Evolutionary conservation across 805 yeast genomes (phyloP).

Genomic region (Spencermartinsiella europaea): DNA sequence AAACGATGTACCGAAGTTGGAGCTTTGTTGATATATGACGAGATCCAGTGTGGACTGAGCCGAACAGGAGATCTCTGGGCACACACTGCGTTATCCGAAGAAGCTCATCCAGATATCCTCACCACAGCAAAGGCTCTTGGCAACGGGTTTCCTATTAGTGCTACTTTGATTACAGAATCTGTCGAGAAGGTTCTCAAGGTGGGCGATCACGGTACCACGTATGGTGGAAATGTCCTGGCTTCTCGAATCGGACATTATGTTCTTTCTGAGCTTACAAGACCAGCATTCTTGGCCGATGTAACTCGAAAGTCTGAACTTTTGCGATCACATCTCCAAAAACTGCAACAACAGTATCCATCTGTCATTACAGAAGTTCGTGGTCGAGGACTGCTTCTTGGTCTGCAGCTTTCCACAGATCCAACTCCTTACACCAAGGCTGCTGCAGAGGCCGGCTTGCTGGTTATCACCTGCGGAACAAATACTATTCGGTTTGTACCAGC

Average conservation of each 20-base stretch:
- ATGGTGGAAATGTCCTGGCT: constrained; percentile 95
- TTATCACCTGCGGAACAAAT: constrained; percentile 89
- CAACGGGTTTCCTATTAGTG: constrained; percentile 95
- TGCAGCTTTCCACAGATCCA: constrained; percentile 69
- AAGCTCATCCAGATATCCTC: constrained; percentile 89
- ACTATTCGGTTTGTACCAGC: constrained; percentile 92
- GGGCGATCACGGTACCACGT: constrained; percentile 98
- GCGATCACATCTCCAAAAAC: constrained; percentile 35
- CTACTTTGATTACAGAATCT: constrained; percentile 77
- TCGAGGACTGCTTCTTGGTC: constrained; percentile 79
- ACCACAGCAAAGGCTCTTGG: constrained; percentile 96
- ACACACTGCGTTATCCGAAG: constrained; percentile 64
- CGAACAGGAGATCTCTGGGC: constrained; percentile 94
- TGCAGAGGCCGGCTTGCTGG: constrained; percentile 72
- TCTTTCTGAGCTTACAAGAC: constrained; percentile 57
- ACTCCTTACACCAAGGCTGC: constrained; percentile 57
- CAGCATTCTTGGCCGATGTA: constrained; percentile 57
- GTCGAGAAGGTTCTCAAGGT: constrained; percentile 69
- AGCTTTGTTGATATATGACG: constrained; percentile 83
- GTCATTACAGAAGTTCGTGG: constrained; percentile 73
- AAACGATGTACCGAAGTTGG: constrained; percentile 61
- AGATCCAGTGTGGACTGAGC: constrained; percentile 95
- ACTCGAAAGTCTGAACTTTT: constrained; percentile 55
- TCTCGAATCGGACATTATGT: constrained; percentile 77
- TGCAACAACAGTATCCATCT: constrained; percentile 53